phyloP scores from a whole-genome alignment of 768 basidiomycete species.

The Melanogaster broomeanus region DNA sequence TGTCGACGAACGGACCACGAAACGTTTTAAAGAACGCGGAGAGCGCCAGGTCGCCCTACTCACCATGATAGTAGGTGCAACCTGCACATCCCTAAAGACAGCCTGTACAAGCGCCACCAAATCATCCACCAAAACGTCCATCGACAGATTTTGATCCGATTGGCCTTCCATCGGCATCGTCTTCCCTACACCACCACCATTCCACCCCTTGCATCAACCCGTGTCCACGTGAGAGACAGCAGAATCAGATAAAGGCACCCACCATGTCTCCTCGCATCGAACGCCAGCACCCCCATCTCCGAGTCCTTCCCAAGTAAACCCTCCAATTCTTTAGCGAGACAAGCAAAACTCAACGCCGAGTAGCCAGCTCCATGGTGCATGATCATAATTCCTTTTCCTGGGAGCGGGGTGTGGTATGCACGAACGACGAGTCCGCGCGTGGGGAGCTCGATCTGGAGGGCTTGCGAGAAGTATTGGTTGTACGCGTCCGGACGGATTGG shows the following conservation, averaged over 20 bases:
- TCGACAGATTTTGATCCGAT: constrained; percentile 48
- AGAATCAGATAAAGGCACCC: constrained; percentile 20
- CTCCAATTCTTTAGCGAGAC: constrained; percentile 78
- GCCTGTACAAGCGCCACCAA: constrained; percentile 67
- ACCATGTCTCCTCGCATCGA: constrained; percentile 92
- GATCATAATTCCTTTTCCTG: constrained; percentile 66
- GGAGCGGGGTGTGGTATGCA: constrained; percentile 81
- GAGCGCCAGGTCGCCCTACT: constrained; percentile 19
- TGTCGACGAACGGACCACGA: constrained; percentile 25
- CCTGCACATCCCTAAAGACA: constrained; percentile 64
- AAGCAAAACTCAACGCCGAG: constrained; percentile 87
- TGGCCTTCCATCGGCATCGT: constrained; percentile 21
- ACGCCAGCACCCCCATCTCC: constrained; percentile 79
- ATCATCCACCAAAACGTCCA: constrained; percentile 73
- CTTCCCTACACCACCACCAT: constrained; percentile 16
- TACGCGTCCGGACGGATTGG: constrained; percentile 68
- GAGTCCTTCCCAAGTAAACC: constrained; percentile 61
- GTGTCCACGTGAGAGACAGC: background rate
- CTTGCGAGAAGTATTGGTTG: constrained; percentile 72
- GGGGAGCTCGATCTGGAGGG: constrained; percentile 73
- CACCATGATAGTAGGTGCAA: constrained; percentile 77
- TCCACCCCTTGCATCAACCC: background rate
- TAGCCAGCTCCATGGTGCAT: constrained; percentile 97
- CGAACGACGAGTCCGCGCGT: constrained; percentile 65
- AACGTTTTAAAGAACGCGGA: background rate